A percentile compares a stretch with the other conserved stretches of the same genome.
phyloP scores from a whole-genome alignment of 805 yeast species.

The Wickerhamomyces subpelliculosus region DNA sequence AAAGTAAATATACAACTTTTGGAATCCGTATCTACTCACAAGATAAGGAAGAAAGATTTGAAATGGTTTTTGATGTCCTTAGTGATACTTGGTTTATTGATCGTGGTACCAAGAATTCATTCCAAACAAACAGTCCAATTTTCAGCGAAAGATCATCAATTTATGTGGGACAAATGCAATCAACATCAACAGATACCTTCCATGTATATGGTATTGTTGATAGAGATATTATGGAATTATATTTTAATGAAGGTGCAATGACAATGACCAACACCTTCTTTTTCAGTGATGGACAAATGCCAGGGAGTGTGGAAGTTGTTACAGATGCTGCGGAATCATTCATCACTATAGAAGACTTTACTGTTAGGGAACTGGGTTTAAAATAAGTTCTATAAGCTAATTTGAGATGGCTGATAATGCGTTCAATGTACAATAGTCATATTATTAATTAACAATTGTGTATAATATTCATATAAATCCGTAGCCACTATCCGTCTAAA shows the following conservation, averaged over 20 bases:
- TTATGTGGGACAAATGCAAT: no score
- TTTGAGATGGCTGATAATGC: no score
- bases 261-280: slow-evolving; percentile 25
- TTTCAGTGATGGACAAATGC: slow-evolving; percentile 14
- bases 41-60: slow-evolving; percentile 17
- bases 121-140: slow-evolving; percentile 19
- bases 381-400: neutral
- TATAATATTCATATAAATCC: neutral
- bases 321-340: slow-evolving; percentile 7
- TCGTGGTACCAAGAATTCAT: slow-evolving; percentile 18
- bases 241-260: slow-evolving; percentile 24
- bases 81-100: slow-evolving; percentile 21
- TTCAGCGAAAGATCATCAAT: slow-evolving; percentile 22
- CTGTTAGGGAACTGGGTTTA: neutral
- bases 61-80: slow-evolving; percentile 21
- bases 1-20: slow-evolving; percentile 5
- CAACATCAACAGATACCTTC: slow-evolving; percentile 19
- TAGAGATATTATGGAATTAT: slow-evolving; percentile 24
- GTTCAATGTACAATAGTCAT: no score
- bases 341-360: slow-evolving; percentile 1
- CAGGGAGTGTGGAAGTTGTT: slow-evolving; percentile 9
- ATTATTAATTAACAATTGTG: neutral
- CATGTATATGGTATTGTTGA: slow-evolving; percentile 25
- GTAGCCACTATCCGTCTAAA: no score
- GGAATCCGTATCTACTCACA: slow-evolving; percentile 15